Conservation (phyloP, 1,139 yeast genomes). For the Suhomyces wounanorum region DNA sequence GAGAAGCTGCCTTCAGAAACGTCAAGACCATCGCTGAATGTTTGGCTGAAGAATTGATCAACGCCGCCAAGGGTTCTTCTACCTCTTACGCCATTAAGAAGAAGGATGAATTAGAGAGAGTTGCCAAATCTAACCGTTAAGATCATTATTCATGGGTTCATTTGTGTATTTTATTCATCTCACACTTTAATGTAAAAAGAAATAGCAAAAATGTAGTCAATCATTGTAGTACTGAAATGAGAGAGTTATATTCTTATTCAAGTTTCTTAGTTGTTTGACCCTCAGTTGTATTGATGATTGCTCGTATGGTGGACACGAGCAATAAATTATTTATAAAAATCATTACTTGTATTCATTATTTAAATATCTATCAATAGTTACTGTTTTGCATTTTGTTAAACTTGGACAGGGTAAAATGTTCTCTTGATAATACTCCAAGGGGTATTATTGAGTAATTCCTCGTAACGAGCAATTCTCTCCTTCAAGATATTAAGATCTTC, state of each 20-base stretch:
- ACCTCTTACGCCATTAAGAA: conserved; percentile 99
- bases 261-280: too few relatives aligned
- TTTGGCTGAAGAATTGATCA: conserved; percentile 99
- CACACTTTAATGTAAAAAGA: conserved; percentile 21
- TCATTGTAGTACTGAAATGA: too few relatives aligned
- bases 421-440: conserved; percentile 4
- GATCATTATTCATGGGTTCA: conserved; percentile 19
- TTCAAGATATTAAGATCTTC: conserved; percentile 5
- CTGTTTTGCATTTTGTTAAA: neutral
- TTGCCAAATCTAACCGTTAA: conserved; percentile 99
- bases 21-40: conserved; percentile 99
- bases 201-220: neutral
- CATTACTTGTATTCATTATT: too few relatives aligned
- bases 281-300: too few relatives aligned
- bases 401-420: conserved; percentile 13
- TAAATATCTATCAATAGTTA: too few relatives aligned
- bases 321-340: too few relatives aligned
- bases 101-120: conserved; percentile 99
- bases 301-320: too few relatives aligned
- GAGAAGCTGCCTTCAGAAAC: conserved; percentile 99
- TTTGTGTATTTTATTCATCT: conserved; percentile 23
- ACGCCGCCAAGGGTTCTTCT: conserved; percentile 99
- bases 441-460: conserved; percentile 8
- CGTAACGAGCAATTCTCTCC: conserved; percentile 13
- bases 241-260: too few relatives aligned